A percentile compares a stretch with the other conserved stretches of the same genome.
Evolutionary conservation across 495 filamentous ascomycete species (phyloP).

Genomic region (Lophium mytilinum): DNA sequence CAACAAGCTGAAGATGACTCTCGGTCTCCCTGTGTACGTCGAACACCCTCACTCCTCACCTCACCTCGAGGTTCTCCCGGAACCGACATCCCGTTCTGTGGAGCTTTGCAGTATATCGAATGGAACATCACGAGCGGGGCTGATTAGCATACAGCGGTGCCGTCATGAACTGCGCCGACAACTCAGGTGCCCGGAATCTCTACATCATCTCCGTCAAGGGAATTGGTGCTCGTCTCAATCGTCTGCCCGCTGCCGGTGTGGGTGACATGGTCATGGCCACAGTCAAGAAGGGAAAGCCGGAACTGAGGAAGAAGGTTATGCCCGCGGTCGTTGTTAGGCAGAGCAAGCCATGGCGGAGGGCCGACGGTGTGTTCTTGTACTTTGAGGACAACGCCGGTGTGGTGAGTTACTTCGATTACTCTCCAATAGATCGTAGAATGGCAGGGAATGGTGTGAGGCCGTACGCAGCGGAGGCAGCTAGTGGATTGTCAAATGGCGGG

Average conservation of each 20-base stretch:
- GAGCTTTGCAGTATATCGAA: not conserved
- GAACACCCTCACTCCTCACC: not conserved
- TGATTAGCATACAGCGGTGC: conserved; percentile 59
- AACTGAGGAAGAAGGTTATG: conserved; percentile 99
- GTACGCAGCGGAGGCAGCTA: too few species aligned
- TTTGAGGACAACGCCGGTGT: conserved; percentile 99
- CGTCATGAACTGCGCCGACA: conserved; percentile 96
- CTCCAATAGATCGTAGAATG: too few species aligned
- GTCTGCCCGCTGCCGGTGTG: conserved; percentile 94
- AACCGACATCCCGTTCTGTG: too few species aligned
- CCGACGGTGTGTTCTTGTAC: conserved; percentile 97
- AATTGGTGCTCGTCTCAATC: conserved; percentile 96
- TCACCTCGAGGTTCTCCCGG: not conserved
- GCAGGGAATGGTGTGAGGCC: too few species aligned
- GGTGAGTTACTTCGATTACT: conserved; percentile 44
- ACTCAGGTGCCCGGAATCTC: conserved; percentile 96
- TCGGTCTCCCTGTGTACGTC: conserved; percentile 98
- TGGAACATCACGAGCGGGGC: not conserved
- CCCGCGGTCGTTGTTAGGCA: conserved; percentile 96
- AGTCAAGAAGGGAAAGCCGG: conserved; percentile 99
- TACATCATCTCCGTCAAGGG: conserved; percentile 99
- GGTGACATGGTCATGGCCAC: conserved; percentile 99
- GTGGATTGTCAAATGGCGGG: too few species aligned
- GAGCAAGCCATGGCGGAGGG: conserved; percentile 97
- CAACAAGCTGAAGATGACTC: conserved; percentile 99